Conservation (phyloP, 1,139 yeast species). For the Kodamaea suecica region DNA sequence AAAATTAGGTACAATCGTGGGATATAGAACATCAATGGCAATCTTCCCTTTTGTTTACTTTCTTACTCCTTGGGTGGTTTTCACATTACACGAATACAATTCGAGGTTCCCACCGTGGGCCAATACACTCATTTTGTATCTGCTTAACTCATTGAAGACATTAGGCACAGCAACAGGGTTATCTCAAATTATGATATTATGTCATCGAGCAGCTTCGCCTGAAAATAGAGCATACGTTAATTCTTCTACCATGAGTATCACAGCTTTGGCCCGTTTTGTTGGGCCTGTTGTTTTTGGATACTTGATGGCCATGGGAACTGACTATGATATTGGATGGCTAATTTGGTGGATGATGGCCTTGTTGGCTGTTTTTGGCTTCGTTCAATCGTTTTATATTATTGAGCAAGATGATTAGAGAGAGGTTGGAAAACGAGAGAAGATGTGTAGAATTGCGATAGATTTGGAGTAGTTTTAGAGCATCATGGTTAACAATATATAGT, state of each 20-base stretch:
- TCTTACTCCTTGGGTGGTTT: conserved; percentile 48
- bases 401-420: conserved; percentile 18
- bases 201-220: conserved; percentile 23
- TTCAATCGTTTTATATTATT: conserved; percentile 17
- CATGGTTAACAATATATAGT: no score
- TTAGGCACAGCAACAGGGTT: conserved; percentile 22
- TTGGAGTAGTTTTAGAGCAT: no score
- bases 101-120: conserved; percentile 23
- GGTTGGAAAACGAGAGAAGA: no score
- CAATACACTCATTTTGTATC: conserved; percentile 23
- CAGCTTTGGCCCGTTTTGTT: conserved; percentile 21
- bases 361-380: conserved; percentile 17
- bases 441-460: no score
- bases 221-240: conserved; percentile 25
- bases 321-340: conserved; percentile 17
- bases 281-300: conserved; percentile 23
- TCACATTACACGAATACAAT: conserved; percentile 35
- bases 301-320: conserved; percentile 19
- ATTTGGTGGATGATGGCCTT: conserved; percentile 22
- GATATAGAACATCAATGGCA: conserved; percentile 39
- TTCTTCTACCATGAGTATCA: conserved; percentile 21
- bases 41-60: conserved; percentile 50
- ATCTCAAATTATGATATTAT: conserved; percentile 21
- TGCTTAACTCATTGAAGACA: conserved; percentile 23
- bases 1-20: conserved; percentile 41